Evolutionary conservation across 2,329 filamentous ascomycete genomes (phyloP).

Genomic region (Xylariomycetidae sp.): DNA sequence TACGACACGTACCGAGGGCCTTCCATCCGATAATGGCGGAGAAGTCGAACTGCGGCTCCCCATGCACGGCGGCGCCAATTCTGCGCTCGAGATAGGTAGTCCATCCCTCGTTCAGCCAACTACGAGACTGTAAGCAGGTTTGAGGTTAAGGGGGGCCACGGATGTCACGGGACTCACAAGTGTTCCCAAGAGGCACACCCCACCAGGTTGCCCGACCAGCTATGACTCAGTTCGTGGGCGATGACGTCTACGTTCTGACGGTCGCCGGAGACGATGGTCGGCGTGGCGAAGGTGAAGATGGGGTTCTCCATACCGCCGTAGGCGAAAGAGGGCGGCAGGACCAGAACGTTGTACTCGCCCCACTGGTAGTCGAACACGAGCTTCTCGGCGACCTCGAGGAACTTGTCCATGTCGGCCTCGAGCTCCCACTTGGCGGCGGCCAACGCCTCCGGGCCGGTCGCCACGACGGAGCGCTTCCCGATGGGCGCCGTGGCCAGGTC

Average conservation of each 20-base stretch:
- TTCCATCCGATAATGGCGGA: slow-evolving; percentile 97
- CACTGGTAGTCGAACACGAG: slow-evolving; percentile 84
- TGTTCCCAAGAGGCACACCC: slow-evolving; percentile 79
- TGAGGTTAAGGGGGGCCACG: too few species aligned
- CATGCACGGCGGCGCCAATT: slow-evolving; percentile 72
- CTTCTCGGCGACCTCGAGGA: slow-evolving; percentile 80
- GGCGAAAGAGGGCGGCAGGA: slow-evolving; percentile 85
- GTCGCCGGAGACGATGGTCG: slow-evolving; percentile 87
- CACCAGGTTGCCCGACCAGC: slow-evolving; percentile 87
- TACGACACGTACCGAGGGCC: slow-evolving; percentile 55
- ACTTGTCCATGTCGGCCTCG: slow-evolving; percentile 85
- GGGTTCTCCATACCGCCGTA: slow-evolving; percentile 93
- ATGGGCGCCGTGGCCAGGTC: slow-evolving; percentile 84
- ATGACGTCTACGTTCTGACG: slow-evolving; percentile 94
- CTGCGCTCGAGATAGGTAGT: slow-evolving; percentile 91
- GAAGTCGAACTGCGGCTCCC: slow-evolving; percentile 84
- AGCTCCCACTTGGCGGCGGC: slow-evolving; percentile 85
- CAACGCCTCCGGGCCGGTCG: slow-evolving; percentile 83
- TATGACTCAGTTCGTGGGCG: slow-evolving; percentile 65
- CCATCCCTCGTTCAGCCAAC: slow-evolving; percentile 78
- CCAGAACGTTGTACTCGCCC: slow-evolving; percentile 92
- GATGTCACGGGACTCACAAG: slow-evolving; percentile 58
- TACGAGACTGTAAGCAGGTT: slow-evolving; percentile 25
- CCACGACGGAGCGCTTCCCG: slow-evolving; percentile 78
- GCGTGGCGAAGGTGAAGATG: slow-evolving; percentile 91